Percentiles rank a stretch among this genome's conserved stretches.
These are phyloP conservation scores for Hericium coralloides DNA, from an alignment of 768 basidiomycete genomes.

Conservation along the genomic window DNA sequence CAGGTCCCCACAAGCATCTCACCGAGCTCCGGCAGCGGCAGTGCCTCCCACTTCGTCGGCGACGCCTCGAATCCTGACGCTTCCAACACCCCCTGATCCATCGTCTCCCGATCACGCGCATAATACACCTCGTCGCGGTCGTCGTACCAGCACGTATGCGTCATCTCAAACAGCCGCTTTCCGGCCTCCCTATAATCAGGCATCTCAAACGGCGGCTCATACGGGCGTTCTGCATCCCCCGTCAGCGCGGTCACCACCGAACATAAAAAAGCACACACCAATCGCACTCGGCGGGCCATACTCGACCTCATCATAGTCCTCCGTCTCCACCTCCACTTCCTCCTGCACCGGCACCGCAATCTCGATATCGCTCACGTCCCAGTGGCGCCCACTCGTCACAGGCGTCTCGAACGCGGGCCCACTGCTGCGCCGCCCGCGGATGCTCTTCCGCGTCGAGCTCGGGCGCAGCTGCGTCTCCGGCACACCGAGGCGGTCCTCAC, in stretches of 20 bases:
- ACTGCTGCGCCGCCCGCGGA: conserved; percentile 44
- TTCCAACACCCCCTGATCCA: conserved; percentile 7
- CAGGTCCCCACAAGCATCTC: neutral
- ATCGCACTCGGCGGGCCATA: conserved; percentile 46
- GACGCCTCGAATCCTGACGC: conserved; percentile 5
- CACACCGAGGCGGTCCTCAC: conserved; percentile 20
- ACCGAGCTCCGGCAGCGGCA: conserved; percentile 8
- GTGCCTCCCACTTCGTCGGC: conserved; percentile 5
- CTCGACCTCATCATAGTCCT: conserved; percentile 40
- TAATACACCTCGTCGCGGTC: conserved; percentile 22
- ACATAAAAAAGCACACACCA: conserved; percentile 26
- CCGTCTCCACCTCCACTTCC: conserved; percentile 13
- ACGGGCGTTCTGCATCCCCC: conserved; percentile 26
- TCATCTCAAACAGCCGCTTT: conserved; percentile 25
- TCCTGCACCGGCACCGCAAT: conserved; percentile 21
- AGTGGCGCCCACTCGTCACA: conserved; percentile 52
- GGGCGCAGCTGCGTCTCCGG: conserved; percentile 42
- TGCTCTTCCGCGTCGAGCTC: conserved; percentile 59
- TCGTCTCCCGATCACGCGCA: conserved; percentile 8
- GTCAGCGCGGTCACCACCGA: neutral
- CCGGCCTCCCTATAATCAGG: conserved; percentile 40
- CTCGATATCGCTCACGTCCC: conserved; percentile 64
- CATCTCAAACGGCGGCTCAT: conserved; percentile 39
- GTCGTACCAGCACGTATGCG: conserved; percentile 26
- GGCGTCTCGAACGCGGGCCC: conserved; percentile 58